Conservation (phyloP, 345 rosid genomes). For the Odontarrhena argentea region DNA sequence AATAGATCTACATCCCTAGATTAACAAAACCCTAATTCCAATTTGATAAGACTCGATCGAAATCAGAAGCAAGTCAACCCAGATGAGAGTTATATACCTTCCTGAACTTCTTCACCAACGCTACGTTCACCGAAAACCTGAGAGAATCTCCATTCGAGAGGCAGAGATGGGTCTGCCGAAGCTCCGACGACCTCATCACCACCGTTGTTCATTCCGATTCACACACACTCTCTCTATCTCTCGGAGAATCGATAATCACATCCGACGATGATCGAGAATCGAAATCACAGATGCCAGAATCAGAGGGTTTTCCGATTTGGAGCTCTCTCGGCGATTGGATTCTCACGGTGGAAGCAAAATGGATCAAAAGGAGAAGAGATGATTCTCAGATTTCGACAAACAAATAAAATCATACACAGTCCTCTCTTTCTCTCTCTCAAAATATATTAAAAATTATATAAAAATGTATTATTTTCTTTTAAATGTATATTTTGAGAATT, state of each 20-base stretch:
- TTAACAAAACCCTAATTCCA: constrained; percentile 32
- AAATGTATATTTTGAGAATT: too few relatives aligned
- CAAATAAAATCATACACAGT: constrained; percentile 36
- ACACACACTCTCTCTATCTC: too few relatives aligned
- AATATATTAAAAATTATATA: background rate
- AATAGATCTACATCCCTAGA: constrained; percentile 30
- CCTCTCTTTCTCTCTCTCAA: constrained; percentile 25
- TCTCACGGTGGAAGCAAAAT: constrained; percentile 24
- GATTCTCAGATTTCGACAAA: constrained; percentile 42
- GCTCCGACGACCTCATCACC: constrained; percentile 40
- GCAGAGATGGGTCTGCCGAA: constrained; percentile 46
- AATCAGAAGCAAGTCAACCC: constrained; percentile 9
- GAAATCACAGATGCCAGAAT: background rate
- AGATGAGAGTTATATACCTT: constrained; percentile 50
- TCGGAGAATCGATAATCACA: too few relatives aligned
- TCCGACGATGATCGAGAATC: too few relatives aligned
- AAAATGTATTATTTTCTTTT: background rate
- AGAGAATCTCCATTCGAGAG: constrained; percentile 94
- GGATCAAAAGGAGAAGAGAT: constrained; percentile 25
- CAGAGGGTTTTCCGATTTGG: background rate
- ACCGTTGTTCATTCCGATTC: constrained; percentile 17
- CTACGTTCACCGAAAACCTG: constrained; percentile 97
- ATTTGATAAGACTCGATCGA: constrained; percentile 25
- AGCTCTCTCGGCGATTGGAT: constrained; percentile 5
- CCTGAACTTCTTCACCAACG: constrained; percentile 97